A percentile compares a stretch with the other conserved stretches of the same genome.
Evolutionary conservation across 2,329 filamentous ascomycete genomes (phyloP).

Genomic region (Trichoderma sp.): DNA sequence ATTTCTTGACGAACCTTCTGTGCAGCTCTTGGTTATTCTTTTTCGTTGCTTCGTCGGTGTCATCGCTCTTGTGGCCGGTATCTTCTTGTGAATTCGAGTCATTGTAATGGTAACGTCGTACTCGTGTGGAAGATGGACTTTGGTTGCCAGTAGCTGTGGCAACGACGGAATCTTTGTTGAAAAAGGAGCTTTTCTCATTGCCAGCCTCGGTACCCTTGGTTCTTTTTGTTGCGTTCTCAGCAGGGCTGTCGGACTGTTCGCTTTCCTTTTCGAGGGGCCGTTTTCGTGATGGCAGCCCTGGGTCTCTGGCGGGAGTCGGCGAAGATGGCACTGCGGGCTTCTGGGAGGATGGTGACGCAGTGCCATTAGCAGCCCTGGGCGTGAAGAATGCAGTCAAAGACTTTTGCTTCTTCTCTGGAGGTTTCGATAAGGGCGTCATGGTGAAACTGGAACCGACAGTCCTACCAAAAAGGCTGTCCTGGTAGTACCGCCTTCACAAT

Average conservation of each 20-base stretch:
- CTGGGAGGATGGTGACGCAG: slow-evolving; percentile 41
- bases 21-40: slow-evolving; percentile 73
- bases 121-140: slow-evolving; percentile 41
- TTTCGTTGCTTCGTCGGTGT: slow-evolving; percentile 50
- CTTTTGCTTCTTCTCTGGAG: slow-evolving; percentile 67
- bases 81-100: slow-evolving; percentile 43
- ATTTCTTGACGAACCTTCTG: slow-evolving; percentile 82
- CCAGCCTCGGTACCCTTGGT: slow-evolving; percentile 43
- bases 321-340: slow-evolving; percentile 35
- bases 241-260: slow-evolving; percentile 35
- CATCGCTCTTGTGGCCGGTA: slow-evolving; percentile 49
- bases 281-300: slow-evolving; percentile 46
- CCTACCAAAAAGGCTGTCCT: not conserved
- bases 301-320: slow-evolving; percentile 33
- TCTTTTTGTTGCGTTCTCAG: slow-evolving; percentile 14
- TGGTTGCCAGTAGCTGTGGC: not conserved
- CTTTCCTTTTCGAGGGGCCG: slow-evolving; percentile 53
- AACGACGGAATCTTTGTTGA: slow-evolving; percentile 29
- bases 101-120: slow-evolving; percentile 56
- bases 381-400: slow-evolving; percentile 87
- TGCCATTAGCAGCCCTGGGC: slow-evolving; percentile 56
- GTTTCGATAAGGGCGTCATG: slow-evolving; percentile 43
- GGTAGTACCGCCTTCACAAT: not conserved
- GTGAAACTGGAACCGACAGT: not conserved
- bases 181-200: slow-evolving; percentile 39